Conservation (phyloP, 257 asterid species). For the Cynanchum wilfordii region DNA sequence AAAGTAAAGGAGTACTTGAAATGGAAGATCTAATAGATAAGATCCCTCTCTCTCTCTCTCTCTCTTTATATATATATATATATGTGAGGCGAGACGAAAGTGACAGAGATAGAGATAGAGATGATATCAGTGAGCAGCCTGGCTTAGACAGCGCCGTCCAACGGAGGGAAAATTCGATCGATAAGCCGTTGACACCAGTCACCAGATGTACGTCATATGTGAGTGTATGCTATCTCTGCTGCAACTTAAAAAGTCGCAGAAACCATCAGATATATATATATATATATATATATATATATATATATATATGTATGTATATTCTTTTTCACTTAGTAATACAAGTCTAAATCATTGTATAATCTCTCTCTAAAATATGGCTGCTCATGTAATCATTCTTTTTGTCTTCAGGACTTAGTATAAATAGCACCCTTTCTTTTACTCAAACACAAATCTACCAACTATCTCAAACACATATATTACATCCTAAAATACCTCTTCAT, state of each 20-base stretch:
- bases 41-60: too few relatives aligned
- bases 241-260: background rate
- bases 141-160: slow-evolving; percentile 1
- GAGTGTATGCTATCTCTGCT: slow-evolving; percentile 6
- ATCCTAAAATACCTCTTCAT: background rate
- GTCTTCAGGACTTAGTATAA: slow-evolving; percentile 7
- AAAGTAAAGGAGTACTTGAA: too few relatives aligned
- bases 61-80: too few relatives aligned
- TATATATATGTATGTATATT: background rate
- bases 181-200: background rate
- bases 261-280: too few relatives aligned
- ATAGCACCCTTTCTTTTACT: background rate
- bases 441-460: background rate
- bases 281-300: background rate
- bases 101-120: background rate
- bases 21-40: background rate
- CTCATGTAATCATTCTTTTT: slow-evolving; percentile 17
- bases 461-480: background rate
- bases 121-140: background rate
- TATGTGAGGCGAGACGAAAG: background rate
- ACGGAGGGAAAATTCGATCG: background rate
- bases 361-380: slow-evolving; percentile 24
- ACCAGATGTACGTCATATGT: slow-evolving; percentile 2
- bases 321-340: background rate
- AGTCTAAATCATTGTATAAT: slow-evolving; percentile 1